Evolutionary conservation across 148 eudicot genomes (phyloP).

Genomic region (Euryodendron excelsum): DNA sequence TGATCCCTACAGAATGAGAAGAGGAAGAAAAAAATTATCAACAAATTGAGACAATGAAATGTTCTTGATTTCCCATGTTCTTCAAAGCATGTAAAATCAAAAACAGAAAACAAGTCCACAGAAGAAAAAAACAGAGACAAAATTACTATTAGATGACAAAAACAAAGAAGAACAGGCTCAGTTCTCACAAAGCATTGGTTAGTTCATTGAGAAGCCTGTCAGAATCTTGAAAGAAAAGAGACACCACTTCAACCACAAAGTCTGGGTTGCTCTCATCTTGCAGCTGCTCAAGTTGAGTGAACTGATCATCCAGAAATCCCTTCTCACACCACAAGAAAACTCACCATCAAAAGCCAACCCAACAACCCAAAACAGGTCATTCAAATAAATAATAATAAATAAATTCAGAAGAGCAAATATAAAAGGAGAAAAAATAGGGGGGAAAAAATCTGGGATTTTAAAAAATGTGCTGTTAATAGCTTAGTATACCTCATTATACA

Average conservation of each 20-base stretch:
- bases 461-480: too few relatives aligned
- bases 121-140: not conserved
- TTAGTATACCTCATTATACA: constrained; percentile 60
- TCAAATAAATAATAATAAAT: too few relatives aligned
- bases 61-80: too few relatives aligned
- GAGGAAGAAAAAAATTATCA: not conserved
- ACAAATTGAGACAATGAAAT: not conserved
- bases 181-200: constrained; percentile 44
- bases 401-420: too few relatives aligned
- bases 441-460: not conserved
- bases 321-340: constrained; percentile 20
- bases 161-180: not conserved
- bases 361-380: not conserved
- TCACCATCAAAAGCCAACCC: not conserved
- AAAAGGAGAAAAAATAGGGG: not conserved
- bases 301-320: constrained; percentile 72
- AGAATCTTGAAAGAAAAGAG: constrained; percentile 71
- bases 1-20: constrained; percentile 47
- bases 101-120: not conserved
- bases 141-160: not conserved
- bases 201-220: constrained; percentile 63
- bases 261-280: constrained; percentile 83
- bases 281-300: constrained; percentile 52
- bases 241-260: constrained; percentile 65
- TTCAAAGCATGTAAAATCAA: too few relatives aligned